Evolutionary conservation across 352 stramenopile genomes (phyloP).

Genomic region (Phytophthora palmivora): DNA sequence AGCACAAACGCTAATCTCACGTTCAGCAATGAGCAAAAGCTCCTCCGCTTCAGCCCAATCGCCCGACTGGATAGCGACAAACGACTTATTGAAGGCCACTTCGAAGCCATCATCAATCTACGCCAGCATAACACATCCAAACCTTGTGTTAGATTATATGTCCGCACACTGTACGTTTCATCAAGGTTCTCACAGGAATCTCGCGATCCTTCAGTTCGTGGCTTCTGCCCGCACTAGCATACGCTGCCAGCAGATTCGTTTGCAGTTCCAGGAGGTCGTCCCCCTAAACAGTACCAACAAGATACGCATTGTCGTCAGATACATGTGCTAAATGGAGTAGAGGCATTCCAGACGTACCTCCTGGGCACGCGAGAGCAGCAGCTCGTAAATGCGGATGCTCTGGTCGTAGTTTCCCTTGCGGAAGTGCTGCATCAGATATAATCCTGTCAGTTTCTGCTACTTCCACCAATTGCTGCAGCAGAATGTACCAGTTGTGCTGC

Average conservation of each 20-base stretch:
- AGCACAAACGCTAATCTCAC: slow-evolving; percentile 36
- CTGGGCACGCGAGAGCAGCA: slow-evolving; percentile 53
- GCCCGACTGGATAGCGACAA: slow-evolving; percentile 71
- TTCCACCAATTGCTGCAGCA: not conserved
- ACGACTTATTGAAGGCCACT: slow-evolving; percentile 87
- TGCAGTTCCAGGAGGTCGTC: slow-evolving; percentile 84
- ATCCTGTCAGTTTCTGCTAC: slow-evolving; percentile 6
- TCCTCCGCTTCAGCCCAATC: slow-evolving; percentile 60
- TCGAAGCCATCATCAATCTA: slow-evolving; percentile 82
- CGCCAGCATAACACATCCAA: slow-evolving; percentile 10
- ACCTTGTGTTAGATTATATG: slow-evolving; percentile 1
- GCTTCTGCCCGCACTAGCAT: slow-evolving; percentile 64
- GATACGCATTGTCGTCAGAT: slow-evolving; percentile 1
- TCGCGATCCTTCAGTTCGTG: slow-evolving; percentile 58
- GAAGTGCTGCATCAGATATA: slow-evolving; percentile 56
- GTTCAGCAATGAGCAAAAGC: slow-evolving; percentile 62
- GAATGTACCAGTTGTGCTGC: slow-evolving; percentile 69
- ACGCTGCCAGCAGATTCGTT: slow-evolving; percentile 80
- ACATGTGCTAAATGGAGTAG: not conserved
- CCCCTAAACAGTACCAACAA: slow-evolving; percentile 23
- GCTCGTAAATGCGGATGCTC: slow-evolving; percentile 81
- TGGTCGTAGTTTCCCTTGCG: slow-evolving; percentile 68
- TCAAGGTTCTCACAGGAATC: slow-evolving; percentile 47
- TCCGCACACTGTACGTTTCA: not conserved
- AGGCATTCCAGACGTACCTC: slow-evolving; percentile 27